Conservation (phyloP, 441 rosid species). For the Euphorbia corollata region DNA sequence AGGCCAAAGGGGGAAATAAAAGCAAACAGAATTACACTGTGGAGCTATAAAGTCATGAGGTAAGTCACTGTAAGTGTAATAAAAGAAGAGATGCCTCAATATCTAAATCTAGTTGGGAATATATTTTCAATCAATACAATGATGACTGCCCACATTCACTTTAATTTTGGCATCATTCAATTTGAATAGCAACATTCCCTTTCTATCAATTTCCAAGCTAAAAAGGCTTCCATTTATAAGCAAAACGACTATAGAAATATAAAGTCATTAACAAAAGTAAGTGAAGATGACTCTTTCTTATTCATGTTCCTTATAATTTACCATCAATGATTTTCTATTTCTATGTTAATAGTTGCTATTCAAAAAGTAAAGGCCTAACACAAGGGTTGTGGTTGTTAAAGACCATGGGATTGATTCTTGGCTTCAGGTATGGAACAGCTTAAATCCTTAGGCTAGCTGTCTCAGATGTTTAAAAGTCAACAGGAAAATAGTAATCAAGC, state of each 20-base stretch:
- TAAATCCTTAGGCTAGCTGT: too few relatives aligned
- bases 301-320: neutral
- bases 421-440: too few relatives aligned
- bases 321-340: slow-evolving; percentile 10
- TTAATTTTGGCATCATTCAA: slow-evolving; percentile 27
- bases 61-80: slow-evolving; percentile 24
- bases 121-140: slow-evolving; percentile 43
- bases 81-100: slow-evolving; percentile 21
- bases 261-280: slow-evolving; percentile 34
- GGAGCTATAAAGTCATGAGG: slow-evolving; percentile 31
- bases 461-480: too few relatives aligned
- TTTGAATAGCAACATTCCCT: slow-evolving; percentile 23
- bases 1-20: slow-evolving; percentile 24
- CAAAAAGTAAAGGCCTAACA: too few relatives aligned
- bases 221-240: slow-evolving; percentile 42
- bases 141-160: slow-evolving; percentile 45
- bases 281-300: slow-evolving; percentile 27
- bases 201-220: slow-evolving; percentile 43
- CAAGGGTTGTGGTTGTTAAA: too few relatives aligned
- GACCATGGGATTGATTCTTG: too few relatives aligned
- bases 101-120: slow-evolving; percentile 43
- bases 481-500: too few relatives aligned
- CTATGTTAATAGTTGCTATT: slow-evolving; percentile 12
- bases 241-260: slow-evolving; percentile 32
- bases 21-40: slow-evolving; percentile 42